phyloP scores from a whole-genome alignment of 202 grass and related monocot genomes.

The Carex arenaria region DNA sequence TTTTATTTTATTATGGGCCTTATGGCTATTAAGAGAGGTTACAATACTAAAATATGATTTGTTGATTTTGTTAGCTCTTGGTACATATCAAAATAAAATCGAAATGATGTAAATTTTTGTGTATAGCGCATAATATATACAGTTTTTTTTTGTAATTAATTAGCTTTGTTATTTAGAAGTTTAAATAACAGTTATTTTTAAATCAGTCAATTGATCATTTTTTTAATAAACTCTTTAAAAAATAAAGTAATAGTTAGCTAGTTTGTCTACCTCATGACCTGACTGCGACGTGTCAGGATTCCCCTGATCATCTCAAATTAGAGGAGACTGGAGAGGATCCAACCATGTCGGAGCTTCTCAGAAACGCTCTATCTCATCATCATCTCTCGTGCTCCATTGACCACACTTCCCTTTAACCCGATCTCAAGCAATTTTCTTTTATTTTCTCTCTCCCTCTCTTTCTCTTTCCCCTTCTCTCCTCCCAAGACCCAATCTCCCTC shows the following conservation, averaged over 20 bases:
- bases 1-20: no score
- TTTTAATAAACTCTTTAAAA: not conserved
- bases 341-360: not conserved
- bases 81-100: no score
- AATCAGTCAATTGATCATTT: not conserved
- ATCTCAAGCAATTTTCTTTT: slow-evolving; percentile 19
- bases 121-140: no score
- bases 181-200: no score
- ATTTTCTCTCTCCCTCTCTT: not conserved
- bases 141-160: no score
- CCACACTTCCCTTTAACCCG: slow-evolving; percentile 11
- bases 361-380: not conserved
- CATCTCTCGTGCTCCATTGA: slow-evolving; percentile 10
- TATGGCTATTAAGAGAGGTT: no score
- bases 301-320: not conserved
- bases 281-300: not conserved
- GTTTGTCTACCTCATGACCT: not conserved
- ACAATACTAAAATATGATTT: no score
- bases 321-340: not conserved
- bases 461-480: slow-evolving; percentile 18
- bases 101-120: no score
- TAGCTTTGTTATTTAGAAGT: no score
- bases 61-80: no score
- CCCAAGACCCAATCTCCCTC: slow-evolving; percentile 36
- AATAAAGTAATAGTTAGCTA: not conserved